Base-by-base conservation (phyloP, 106 monocot genomes). In the Cymbidium sinense region DNA sequence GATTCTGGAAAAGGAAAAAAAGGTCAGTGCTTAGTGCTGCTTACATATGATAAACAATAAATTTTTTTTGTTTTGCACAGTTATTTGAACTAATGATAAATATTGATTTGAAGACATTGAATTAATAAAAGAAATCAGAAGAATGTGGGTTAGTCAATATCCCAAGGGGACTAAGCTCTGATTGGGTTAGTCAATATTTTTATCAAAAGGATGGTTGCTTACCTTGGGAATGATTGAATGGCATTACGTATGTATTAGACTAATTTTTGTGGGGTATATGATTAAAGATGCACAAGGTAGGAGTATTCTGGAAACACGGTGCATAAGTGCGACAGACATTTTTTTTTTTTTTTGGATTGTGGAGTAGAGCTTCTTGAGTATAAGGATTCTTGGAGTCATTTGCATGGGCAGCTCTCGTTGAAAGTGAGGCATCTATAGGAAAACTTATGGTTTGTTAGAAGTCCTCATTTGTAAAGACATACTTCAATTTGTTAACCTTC, bases 1-100 rank as follows among this genome's bases (percentile, higher is more conserved):
- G 85, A 88, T 99, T 75, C 75, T 99, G 78, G 88, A 92, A 72
- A 92, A 90, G 69, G 98, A 99, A 78, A 99, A 92, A 71, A 94
- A 92, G 94, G 98, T 87, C 29, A 34, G 81, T 86, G 23, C 43
- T 47, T 47, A 39, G 3, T 7, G 0, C 37, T 39, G 9, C 13
- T 12, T 47, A 5, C 7, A 73, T 64, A 64, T 64, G 27, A 52
- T 52, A 52, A 52, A 20, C 21, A 58, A n/a, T 3, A 58, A n/a
- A 58, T 23, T 4, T 18, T 33, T 67, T 67, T 62, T 27, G 0
- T 2, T 2, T 33, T 67, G 1, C 4, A 58, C 23, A n/a, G n/a
- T n/a, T n/a, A n/a, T n/a, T n/a, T n/a, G n/a, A n/a, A n/a, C n/a
- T n/a, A n/a, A n/a, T n/a, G n/a, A n/a, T n/a, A n/a, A n/a, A n/a